Evolutionary conservation across 768 basidiomycete genomes (phyloP), one percentile per base, ranked within the genome.

Genomic region (Amanita phalloides): DNA sequence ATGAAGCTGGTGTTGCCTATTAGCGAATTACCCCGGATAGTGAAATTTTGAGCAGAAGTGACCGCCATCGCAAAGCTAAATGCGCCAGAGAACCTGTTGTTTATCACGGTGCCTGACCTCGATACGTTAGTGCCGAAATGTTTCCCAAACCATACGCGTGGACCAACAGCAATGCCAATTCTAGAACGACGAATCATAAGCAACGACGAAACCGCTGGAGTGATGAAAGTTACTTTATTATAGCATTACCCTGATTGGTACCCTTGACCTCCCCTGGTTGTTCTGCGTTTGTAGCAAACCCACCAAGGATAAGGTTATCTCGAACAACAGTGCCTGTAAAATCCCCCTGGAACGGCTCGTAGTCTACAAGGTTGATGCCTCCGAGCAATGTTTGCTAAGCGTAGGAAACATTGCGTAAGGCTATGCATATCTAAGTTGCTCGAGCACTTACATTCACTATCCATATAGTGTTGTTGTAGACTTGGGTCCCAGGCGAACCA

Each of bases 81-180:
- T 7, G 84, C 82, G 4, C 83, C 84, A 9, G 76, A 74, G 20
- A 86, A 60, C 28, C 62, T 64, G 63, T 90, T 89, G 60, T 76
- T 66, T 14, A 66, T 58, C 20, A 87, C 79, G 4, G 69, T 67
- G 5, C 75, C 86, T 35, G 62, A 68, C 61, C 70, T 76, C 58
- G 77, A 71, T 54, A 82, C 80, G 51, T 75, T 76, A 53, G 59
- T 58, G 21, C 72, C 71, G 56, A 71, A 84, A 48, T 64, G 60
- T 56, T 75, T 66, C 2, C 80, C 82, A 53, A 87, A 88, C 87
- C 87, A 90, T 13, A 78, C 80, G 9, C 77, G 77, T 7, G 88
- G 84, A 7, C 88, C 87, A 13, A 89, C 75, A 26, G 86, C 87
- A 45, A 90, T 82, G n/a, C 82, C 87, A 59, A 90, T 81, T 63